phyloP scores from a whole-genome alignment of 192 early-diverging fungal species.

The Gorgonomyces haynaldii region DNA sequence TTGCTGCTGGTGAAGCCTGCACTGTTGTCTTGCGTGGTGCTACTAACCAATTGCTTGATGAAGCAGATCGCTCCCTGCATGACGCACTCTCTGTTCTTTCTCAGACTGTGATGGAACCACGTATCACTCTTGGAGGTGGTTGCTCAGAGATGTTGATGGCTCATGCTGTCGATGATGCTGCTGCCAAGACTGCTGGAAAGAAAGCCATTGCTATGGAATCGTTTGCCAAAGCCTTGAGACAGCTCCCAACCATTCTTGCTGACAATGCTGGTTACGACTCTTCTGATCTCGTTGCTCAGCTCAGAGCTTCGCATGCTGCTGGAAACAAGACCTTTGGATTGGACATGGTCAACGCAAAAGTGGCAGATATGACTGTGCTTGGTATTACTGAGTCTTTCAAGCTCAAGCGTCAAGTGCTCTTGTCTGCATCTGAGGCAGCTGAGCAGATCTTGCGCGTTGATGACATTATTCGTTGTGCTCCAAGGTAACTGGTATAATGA shows the following conservation, averaged over 20 bases:
- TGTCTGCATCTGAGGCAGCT: conserved; percentile 88
- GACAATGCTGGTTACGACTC: conserved; percentile 97
- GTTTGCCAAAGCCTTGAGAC: conserved; percentile 86
- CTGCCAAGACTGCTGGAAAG: conserved; percentile 85
- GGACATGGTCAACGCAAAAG: conserved; percentile 73
- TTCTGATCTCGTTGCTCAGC: conserved; percentile 79
- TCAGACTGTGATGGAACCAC: conserved; percentile 87
- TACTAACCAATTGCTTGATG: conserved; percentile 88
- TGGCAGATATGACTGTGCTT: conserved; percentile 69
- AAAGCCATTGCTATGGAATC: conserved; percentile 88
- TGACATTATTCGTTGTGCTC: conserved; percentile 86
- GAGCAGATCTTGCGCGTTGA: conserved; percentile 98
- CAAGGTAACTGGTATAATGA: conserved; percentile 16
- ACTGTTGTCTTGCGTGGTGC: conserved; percentile 96
- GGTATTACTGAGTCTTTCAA: conserved; percentile 97
- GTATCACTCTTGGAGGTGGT: conserved; percentile 89
- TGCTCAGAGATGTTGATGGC: conserved; percentile 97
- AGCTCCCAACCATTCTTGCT: conserved; percentile 94
- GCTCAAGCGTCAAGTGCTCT: conserved; percentile 81
- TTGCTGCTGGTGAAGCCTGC: conserved; percentile 91
- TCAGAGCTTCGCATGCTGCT: conserved; percentile 88
- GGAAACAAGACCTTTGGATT: conserved; percentile 66
- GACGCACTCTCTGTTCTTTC: conserved; percentile 92
- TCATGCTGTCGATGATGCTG: conserved; percentile 88
- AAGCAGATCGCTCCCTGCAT: conserved; percentile 93